phyloP scores from a whole-genome alignment of 2,329 filamentous ascomycete species.

The Diaporthe longicolla region DNA sequence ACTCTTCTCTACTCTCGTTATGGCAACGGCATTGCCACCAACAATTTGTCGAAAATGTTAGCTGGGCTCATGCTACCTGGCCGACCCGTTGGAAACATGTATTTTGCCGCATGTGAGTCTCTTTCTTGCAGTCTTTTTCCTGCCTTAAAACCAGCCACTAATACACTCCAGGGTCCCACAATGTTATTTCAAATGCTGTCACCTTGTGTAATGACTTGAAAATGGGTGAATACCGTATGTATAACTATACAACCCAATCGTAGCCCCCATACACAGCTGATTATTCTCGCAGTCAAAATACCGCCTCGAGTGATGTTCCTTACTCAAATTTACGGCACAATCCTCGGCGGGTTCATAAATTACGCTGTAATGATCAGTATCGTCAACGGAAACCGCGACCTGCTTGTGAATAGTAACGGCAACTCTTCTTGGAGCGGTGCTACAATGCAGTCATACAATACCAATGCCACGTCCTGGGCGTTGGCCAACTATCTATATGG shows the following conservation, averaged over 20 bases:
- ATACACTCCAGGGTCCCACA: conserved; percentile 67
- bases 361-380: conserved; percentile 70
- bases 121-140: not conserved
- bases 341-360: conserved; percentile 67
- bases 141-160: not conserved
- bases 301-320: conserved; percentile 68
- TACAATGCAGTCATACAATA: conserved; percentile 63
- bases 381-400: conserved; percentile 61
- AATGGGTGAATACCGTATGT: conserved; percentile 70
- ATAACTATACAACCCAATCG: conserved; percentile 10
- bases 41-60: conserved; percentile 71
- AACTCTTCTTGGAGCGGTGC: conserved; percentile 68
- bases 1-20: conserved; percentile 65
- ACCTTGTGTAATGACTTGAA: conserved; percentile 68
- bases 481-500: conserved; percentile 68
- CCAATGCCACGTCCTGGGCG: conserved; percentile 63
- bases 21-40: conserved; percentile 71
- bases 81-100: conserved; percentile 63
- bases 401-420: conserved; percentile 62
- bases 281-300: conserved; percentile 61
- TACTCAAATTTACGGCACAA: conserved; percentile 68
- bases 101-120: not conserved
- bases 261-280: conserved; percentile 43
- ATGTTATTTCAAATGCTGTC: conserved; percentile 65
- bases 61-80: conserved; percentile 65